phyloP scores from a whole-genome alignment of 2,329 filamentous ascomycete species.

The Colletotrichum magnum region DNA sequence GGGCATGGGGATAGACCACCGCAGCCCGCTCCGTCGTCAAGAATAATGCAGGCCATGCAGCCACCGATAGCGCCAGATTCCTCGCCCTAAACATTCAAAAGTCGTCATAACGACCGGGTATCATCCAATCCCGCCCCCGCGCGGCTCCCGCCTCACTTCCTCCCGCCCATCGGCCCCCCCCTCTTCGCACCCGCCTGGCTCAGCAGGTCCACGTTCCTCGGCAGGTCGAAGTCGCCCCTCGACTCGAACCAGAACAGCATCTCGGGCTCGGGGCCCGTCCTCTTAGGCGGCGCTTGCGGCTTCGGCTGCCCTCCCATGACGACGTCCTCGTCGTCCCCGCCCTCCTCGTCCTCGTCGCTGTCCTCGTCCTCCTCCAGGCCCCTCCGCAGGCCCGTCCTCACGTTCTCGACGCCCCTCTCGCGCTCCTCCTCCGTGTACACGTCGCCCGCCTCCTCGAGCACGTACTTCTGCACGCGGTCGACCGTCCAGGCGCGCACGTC shows the following conservation, averaged over 20 bases:
- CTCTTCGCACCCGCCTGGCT: conserved; percentile 48
- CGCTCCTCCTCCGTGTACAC: conserved; percentile 81
- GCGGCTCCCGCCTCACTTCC: background rate
- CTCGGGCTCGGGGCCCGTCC: conserved; percentile 58
- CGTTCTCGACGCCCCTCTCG: conserved; percentile 75
- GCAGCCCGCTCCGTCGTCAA: too few relatives aligned
- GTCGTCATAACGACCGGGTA: conserved; percentile 37
- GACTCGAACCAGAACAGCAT: conserved; percentile 62
- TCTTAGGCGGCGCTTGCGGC: conserved; percentile 45
- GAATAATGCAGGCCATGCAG: too few relatives aligned
- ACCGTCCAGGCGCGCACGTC: conserved; percentile 59
- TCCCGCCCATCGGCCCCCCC: conserved; percentile 18
- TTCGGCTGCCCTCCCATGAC: conserved; percentile 48
- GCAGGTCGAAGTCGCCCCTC: conserved; percentile 61
- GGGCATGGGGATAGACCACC: too few relatives aligned
- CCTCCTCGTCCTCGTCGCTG: conserved; percentile 72
- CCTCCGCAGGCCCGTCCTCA: conserved; percentile 78
- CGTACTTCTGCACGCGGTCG: conserved; percentile 57
- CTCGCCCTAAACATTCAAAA: background rate
- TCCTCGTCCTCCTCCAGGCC: conserved; percentile 65
- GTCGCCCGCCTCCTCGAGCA: conserved; percentile 64
- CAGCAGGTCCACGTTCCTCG: conserved; percentile 60
- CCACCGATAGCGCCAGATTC: background rate
- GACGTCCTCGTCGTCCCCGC: conserved; percentile 63
- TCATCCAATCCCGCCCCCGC: conserved; percentile 26